A percentile compares a stretch with the other conserved stretches of the same genome.
These are phyloP conservation scores for Casuarina equisetifolia DNA, from an alignment of 306 rosid genomes.

Conservation along the genomic window DNA sequence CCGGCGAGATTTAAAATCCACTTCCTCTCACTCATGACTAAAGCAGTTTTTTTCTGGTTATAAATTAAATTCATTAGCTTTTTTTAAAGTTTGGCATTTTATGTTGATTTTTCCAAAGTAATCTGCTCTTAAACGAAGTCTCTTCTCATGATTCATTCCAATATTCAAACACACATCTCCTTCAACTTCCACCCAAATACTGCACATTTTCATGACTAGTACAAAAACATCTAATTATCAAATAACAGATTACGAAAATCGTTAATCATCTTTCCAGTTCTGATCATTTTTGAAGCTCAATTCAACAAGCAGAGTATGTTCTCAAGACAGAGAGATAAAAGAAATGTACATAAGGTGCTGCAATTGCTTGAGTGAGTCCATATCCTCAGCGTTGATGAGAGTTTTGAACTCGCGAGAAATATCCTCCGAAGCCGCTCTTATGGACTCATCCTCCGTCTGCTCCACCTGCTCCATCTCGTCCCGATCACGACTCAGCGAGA, in stretches of 20 bases:
- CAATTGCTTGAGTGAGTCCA: conserved; percentile 63
- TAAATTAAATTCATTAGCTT: not conserved
- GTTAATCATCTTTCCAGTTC: not conserved
- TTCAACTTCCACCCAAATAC: not conserved
- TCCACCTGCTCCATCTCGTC: conserved; percentile 22
- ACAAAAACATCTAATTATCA: too few species aligned
- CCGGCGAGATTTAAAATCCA: not conserved
- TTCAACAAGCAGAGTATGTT: not conserved
- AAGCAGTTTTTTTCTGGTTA: not conserved
- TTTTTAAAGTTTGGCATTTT: not conserved
- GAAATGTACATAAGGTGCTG: conserved; percentile 66
- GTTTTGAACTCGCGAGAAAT: conserved; percentile 73
- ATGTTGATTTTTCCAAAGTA: not conserved
- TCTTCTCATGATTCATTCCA: not conserved
- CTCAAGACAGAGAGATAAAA: conserved; percentile 6
- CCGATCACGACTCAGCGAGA: not conserved
- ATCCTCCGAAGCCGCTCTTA: conserved; percentile 52
- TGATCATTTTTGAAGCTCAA: not conserved
- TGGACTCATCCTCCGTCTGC: conserved; percentile 42
- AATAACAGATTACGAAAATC: too few species aligned
- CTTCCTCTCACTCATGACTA: not conserved
- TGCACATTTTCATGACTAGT: not conserved
- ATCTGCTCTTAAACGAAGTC: not conserved
- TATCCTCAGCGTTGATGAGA: conserved; percentile 58
- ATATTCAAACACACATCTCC: not conserved